phyloP scores from a whole-genome alignment of 2,329 filamentous ascomycete genomes.

The Plenodomus biglobosus region DNA sequence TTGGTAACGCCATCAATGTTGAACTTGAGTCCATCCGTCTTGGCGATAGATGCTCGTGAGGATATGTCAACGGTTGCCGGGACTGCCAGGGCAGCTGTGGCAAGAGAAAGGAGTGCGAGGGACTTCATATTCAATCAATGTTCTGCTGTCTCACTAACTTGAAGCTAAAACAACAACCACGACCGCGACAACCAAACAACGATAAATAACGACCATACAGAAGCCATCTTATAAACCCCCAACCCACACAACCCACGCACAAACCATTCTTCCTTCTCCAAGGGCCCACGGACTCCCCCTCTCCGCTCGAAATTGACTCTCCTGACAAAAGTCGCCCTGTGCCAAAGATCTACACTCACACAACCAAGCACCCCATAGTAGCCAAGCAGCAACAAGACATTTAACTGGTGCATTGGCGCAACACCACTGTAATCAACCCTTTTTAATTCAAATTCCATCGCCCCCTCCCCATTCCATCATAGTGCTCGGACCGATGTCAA shows the following conservation, averaged over 20 bases:
- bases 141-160: too few relatives aligned
- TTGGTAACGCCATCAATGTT: conserved; percentile 41
- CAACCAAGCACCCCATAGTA: not conserved
- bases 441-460: too few relatives aligned
- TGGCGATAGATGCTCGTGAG: conserved; percentile 27
- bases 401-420: not conserved
- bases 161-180: too few relatives aligned
- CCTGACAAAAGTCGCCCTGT: too few relatives aligned
- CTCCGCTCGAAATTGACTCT: not conserved
- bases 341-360: not conserved
- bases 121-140: conserved; percentile 23
- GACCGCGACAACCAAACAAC: too few relatives aligned
- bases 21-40: conserved; percentile 33
- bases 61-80: conserved; percentile 16
- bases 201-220: too few relatives aligned
- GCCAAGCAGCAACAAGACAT: not conserved
- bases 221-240: not conserved
- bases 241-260: too few relatives aligned
- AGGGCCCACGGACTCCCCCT: not conserved
- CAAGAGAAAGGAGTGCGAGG: conserved; percentile 18
- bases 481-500: not conserved
- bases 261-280: too few relatives aligned
- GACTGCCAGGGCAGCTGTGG: conserved; percentile 23
- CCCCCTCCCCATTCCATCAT: not conserved
- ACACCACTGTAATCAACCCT: not conserved